Conservation (phyloP, 2,329 filamentous ascomycete species). For the Fusarium penzigii region DNA sequence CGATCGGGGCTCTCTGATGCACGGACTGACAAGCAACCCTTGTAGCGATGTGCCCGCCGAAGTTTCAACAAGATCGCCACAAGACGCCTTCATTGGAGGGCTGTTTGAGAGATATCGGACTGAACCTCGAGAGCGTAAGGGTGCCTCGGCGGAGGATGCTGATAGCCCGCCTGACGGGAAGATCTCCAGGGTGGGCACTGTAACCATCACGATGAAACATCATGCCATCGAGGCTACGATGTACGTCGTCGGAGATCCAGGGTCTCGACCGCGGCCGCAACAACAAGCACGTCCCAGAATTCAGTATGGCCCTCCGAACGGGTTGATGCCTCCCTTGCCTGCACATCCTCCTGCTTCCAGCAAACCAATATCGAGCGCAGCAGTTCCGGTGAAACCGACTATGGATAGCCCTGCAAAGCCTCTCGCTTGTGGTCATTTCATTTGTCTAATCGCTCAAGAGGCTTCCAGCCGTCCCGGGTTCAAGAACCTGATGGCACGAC, state of each 20-base stretch:
- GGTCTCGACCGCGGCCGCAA: slow-evolving; percentile 35
- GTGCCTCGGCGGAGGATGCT: slow-evolving; percentile 61
- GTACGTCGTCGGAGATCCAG: slow-evolving; percentile 67
- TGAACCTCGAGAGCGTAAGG: slow-evolving; percentile 69
- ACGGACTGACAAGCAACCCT: slow-evolving; percentile 23
- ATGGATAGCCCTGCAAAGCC: slow-evolving; percentile 27
- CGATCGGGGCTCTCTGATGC: not conserved
- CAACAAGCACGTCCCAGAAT: slow-evolving; percentile 53
- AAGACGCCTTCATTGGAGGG: slow-evolving; percentile 70
- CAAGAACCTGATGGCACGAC: slow-evolving; percentile 79
- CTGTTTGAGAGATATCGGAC: slow-evolving; percentile 79
- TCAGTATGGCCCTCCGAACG: slow-evolving; percentile 66
- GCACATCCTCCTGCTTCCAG: slow-evolving; percentile 34
- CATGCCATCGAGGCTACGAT: slow-evolving; percentile 77
- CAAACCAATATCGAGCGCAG: slow-evolving; percentile 21
- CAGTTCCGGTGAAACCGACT: slow-evolving; percentile 16
- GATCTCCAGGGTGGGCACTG: slow-evolving; percentile 72
- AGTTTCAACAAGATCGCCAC: slow-evolving; percentile 71
- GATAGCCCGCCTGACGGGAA: slow-evolving; percentile 70
- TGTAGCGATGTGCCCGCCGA: slow-evolving; percentile 72
- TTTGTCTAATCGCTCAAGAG: slow-evolving; percentile 74
- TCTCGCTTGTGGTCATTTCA: slow-evolving; percentile 68
- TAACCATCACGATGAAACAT: slow-evolving; percentile 76
- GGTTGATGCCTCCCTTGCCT: slow-evolving; percentile 57
- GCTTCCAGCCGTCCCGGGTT: slow-evolving; percentile 73